phyloP scores from a whole-genome alignment of 306 rosid genomes.

The Cicer bijugum region DNA sequence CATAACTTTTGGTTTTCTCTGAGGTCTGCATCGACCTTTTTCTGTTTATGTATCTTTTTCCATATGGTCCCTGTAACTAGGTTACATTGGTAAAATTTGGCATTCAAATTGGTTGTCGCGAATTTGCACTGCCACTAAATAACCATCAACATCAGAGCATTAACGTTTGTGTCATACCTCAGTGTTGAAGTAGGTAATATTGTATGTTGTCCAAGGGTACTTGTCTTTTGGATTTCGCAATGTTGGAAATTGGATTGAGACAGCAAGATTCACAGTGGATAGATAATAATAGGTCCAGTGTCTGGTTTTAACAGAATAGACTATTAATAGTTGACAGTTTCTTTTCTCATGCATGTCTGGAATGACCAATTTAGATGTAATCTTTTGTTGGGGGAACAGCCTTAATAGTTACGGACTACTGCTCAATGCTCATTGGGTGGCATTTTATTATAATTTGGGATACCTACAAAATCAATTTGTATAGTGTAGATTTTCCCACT shows the following conservation, averaged over 20 bases:
- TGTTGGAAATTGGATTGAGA: not conserved
- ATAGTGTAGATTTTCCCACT: no score
- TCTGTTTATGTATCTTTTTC: slow-evolving; percentile 11
- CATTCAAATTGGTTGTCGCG: not conserved
- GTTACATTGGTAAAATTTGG: slow-evolving; percentile 24
- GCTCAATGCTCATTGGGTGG: no score
- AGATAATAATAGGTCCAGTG: no score
- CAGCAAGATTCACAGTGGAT: no score
- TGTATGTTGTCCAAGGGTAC: slow-evolving; percentile 12
- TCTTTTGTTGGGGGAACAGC: no score
- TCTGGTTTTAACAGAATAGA: no score
- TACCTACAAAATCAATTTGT: no score
- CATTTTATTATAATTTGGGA: no score
- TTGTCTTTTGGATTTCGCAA: not conserved
- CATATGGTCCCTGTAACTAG: not conserved
- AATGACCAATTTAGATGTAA: no score
- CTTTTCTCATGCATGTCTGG: no score
- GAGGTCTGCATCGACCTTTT: not conserved
- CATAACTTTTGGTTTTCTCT: not conserved
- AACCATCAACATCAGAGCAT: not conserved
- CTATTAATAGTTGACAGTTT: no score
- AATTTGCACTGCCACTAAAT: not conserved
- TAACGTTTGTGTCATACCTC: not conserved
- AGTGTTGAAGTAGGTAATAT: not conserved
- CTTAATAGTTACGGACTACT: no score